These are phyloP conservation scores for Coelastrella sp. DNA, from an alignment of 139 green algal genomes.

Conservation along the genomic window DNA sequence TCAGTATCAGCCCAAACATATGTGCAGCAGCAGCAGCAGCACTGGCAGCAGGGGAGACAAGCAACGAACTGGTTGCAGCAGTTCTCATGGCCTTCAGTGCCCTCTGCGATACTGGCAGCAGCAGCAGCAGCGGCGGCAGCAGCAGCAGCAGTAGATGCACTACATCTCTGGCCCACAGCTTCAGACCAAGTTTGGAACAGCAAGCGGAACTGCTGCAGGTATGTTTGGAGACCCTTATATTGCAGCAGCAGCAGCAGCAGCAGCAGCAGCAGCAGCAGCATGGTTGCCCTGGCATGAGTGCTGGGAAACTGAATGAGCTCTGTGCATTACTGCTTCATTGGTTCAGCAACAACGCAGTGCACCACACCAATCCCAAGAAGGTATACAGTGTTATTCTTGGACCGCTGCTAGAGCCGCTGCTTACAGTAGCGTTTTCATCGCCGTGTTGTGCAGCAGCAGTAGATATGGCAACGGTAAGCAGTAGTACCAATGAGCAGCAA, in stretches of 20 bases:
- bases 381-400: constrained; percentile 34
- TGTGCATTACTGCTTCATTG: constrained; percentile 6
- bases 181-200: constrained; percentile 30
- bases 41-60: not conserved
- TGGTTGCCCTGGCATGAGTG: constrained; percentile 6
- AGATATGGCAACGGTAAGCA: not conserved
- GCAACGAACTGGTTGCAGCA: not conserved
- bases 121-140: constrained; percentile 26
- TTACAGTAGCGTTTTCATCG: not conserved
- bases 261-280: constrained; percentile 27
- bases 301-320: not conserved
- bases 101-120: not conserved
- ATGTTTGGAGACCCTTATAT: not conserved
- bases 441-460: constrained; percentile 17
- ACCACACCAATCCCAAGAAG: constrained; percentile 40
- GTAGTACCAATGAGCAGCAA: not conserved
- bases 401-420: not conserved
- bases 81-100: not conserved
- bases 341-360: constrained; percentile 7
- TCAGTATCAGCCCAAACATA: not conserved
- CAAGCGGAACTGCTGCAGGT: constrained; percentile 29
- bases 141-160: constrained; percentile 1
- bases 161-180: not conserved
- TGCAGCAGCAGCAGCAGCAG: constrained; percentile 42
- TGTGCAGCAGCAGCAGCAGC: constrained; percentile 19